Evolutionary conservation across 2,329 filamentous ascomycete species (phyloP).

Genomic region (Thermoascus crustaceus): DNA sequence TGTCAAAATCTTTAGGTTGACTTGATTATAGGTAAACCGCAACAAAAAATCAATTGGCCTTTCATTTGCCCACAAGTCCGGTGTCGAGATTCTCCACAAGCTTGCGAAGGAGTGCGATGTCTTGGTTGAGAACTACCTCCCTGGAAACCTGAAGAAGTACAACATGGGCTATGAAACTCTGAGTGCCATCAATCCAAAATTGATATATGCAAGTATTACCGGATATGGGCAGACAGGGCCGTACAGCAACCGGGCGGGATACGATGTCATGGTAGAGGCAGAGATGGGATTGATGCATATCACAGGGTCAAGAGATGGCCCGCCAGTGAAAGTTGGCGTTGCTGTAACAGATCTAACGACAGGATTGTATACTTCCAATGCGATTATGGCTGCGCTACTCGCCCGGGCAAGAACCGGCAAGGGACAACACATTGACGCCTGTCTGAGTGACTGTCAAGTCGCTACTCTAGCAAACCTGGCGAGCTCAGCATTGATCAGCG

Average conservation of each 20-base stretch:
- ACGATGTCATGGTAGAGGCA: conserved; percentile 99
- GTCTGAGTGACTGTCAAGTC: conserved; percentile 88
- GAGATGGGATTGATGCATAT: conserved; percentile 99
- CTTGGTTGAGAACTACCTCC: conserved; percentile 93
- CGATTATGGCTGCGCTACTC: conserved; percentile 89
- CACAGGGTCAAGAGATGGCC: conserved; percentile 76
- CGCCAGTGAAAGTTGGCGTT: conserved; percentile 93
- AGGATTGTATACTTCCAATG: conserved; percentile 88
- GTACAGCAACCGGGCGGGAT: conserved; percentile 77
- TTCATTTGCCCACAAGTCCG: conserved; percentile 78
- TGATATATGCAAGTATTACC: conserved; percentile 94
- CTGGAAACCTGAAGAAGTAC: conserved; percentile 83
- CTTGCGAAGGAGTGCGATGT: conserved; percentile 81
- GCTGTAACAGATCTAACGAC: conserved; percentile 95
- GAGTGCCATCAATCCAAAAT: conserved; percentile 67
- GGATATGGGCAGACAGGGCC: conserved; percentile 95
- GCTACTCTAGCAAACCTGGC: conserved; percentile 93
- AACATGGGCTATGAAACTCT: conserved; percentile 78
- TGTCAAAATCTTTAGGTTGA: not conserved
- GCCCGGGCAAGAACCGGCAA: conserved; percentile 62
- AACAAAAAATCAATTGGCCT: conserved; percentile 94
- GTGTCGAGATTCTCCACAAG: conserved; percentile 78
- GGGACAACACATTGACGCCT: conserved; percentile 88
- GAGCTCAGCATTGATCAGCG: conserved; percentile 81
- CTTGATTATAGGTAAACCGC: conserved; percentile 65